Conservation (phyloP, 148 eudicot genomes). For the Amaranthus hypochondriacus region DNA sequence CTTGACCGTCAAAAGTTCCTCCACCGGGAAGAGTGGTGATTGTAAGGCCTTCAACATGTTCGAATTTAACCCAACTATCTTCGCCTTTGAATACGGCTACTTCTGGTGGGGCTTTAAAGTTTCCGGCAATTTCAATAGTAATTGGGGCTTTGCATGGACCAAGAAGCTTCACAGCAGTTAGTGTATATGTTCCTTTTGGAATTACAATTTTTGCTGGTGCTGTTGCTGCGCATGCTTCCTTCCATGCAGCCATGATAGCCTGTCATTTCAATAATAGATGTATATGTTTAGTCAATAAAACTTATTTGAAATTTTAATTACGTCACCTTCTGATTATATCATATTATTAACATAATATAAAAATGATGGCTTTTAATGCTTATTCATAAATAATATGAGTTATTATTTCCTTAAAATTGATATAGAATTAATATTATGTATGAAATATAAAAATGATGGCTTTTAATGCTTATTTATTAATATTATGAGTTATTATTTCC, state of each 20-base stretch:
- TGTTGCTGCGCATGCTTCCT: constrained; percentile 44
- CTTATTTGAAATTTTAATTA: too few species aligned
- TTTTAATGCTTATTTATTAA: too few species aligned
- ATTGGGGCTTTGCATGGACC: constrained; percentile 62
- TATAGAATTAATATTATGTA: too few species aligned
- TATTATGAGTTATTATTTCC: too few species aligned
- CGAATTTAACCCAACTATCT: constrained; percentile 43
- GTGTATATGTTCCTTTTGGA: constrained; percentile 40
- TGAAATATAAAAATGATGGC: too few species aligned
- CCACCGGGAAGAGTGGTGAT: constrained; percentile 27
- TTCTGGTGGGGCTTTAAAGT: constrained; percentile 48
- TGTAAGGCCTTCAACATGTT: constrained; percentile 29
- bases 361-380: too few species aligned
- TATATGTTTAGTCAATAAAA: neutral
- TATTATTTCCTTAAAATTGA: too few species aligned
- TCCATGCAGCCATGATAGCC: constrained; percentile 50
- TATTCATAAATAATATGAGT: too few species aligned
- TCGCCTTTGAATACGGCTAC: constrained; percentile 25
- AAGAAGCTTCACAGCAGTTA: constrained; percentile 28
- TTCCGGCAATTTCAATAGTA: constrained; percentile 43
- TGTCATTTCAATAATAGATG: neutral
- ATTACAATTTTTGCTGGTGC: constrained; percentile 39
- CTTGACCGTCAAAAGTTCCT: constrained; percentile 65
- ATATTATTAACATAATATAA: too few species aligned
- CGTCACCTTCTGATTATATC: too few species aligned